A percentile compares a stretch with the other conserved stretches of the same genome.
phyloP scores from a whole-genome alignment of 495 filamentous ascomycete genomes.

The Physcia stellaris region DNA sequence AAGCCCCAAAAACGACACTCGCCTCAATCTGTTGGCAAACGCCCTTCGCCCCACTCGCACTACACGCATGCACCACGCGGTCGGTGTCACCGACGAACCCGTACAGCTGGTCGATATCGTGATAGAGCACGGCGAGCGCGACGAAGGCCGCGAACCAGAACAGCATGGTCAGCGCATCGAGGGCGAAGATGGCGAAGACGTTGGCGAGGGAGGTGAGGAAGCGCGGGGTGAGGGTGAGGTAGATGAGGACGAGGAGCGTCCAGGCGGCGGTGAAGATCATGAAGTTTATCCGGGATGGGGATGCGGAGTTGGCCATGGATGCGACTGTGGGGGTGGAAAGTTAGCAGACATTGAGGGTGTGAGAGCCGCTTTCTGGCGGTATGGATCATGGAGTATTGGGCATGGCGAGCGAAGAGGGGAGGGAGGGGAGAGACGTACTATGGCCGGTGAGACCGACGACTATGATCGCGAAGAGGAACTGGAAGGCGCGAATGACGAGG shows the following conservation, averaged over 20 bases:
- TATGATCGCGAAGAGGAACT: slow-evolving; percentile 53
- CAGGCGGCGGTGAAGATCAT: slow-evolving; percentile 62
- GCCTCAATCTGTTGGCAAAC: slow-evolving; percentile 37
- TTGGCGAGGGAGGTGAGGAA: slow-evolving; percentile 44
- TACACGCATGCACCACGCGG: too few relatives aligned
- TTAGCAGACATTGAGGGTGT: slow-evolving; percentile 1
- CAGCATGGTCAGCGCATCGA: slow-evolving; percentile 60
- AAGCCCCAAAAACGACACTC: slow-evolving; percentile 37
- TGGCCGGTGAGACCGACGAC: slow-evolving; percentile 60
- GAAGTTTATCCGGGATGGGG: slow-evolving; percentile 46
- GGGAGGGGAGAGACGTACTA: slow-evolving; percentile 31
- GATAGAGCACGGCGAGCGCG: slow-evolving; percentile 50
- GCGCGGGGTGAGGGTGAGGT: slow-evolving; percentile 49
- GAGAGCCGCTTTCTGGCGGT: too few relatives aligned
- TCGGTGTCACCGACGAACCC: too few relatives aligned
- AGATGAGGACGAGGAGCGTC: slow-evolving; percentile 56
- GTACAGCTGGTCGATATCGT: slow-evolving; percentile 28
- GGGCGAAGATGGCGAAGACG: slow-evolving; percentile 38
- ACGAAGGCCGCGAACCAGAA: slow-evolving; percentile 84
- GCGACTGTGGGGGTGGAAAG: background rate
- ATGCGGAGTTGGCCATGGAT: slow-evolving; percentile 12
- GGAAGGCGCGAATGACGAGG: slow-evolving; percentile 49
- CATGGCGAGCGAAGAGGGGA: slow-evolving; percentile 5
- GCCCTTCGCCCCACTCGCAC: too few relatives aligned
- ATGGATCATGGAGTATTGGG: too few relatives aligned